Conservation (phyloP, 1,284 basidiomycete genomes). For the Moniliella sp. region DNA sequence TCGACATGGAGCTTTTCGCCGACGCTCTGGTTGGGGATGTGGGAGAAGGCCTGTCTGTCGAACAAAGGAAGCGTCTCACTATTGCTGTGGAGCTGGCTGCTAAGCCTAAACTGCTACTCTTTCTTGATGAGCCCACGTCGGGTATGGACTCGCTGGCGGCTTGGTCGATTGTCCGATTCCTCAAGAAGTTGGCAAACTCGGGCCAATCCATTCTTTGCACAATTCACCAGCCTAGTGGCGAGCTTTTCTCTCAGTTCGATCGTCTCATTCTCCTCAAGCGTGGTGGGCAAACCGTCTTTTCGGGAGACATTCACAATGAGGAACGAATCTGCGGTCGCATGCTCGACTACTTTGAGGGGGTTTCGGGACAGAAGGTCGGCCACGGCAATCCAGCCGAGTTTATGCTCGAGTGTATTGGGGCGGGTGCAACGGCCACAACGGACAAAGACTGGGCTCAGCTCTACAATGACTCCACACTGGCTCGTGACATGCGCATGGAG, state of each 20-base stretch:
- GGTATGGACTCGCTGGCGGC: slow-evolving; percentile 11
- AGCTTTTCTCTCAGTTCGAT: slow-evolving; percentile 11
- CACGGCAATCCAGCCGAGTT: slow-evolving; percentile 37
- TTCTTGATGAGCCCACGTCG: slow-evolving; percentile 36
- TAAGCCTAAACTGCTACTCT: slow-evolving; percentile 31
- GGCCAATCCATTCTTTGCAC: slow-evolving; percentile 14
- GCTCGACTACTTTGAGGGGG: background rate
- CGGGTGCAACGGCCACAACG: slow-evolving; percentile 18
- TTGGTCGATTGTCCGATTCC: slow-evolving; percentile 11
- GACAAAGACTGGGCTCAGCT: slow-evolving; percentile 23
- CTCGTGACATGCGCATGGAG: slow-evolving; percentile 6
- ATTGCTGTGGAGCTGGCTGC: slow-evolving; percentile 5
- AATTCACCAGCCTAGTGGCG: slow-evolving; percentile 12
- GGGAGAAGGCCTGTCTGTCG: slow-evolving; percentile 1
- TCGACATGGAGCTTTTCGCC: slow-evolving; percentile 2
- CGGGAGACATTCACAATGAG: slow-evolving; percentile 7
- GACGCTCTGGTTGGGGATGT: slow-evolving; percentile 2
- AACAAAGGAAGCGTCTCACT: slow-evolving; percentile 3
- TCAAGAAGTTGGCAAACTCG: slow-evolving; percentile 9
- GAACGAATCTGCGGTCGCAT: background rate
- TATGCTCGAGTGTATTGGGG: slow-evolving; percentile 15
- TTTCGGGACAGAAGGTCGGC: slow-evolving; percentile 4
- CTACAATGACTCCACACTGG: slow-evolving; percentile 10
- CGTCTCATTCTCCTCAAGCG: slow-evolving; percentile 7
- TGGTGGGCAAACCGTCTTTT: slow-evolving; percentile 11